Conservation (phyloP, 2,329 filamentous ascomycete species). For the Diaporthe velutina region DNA sequence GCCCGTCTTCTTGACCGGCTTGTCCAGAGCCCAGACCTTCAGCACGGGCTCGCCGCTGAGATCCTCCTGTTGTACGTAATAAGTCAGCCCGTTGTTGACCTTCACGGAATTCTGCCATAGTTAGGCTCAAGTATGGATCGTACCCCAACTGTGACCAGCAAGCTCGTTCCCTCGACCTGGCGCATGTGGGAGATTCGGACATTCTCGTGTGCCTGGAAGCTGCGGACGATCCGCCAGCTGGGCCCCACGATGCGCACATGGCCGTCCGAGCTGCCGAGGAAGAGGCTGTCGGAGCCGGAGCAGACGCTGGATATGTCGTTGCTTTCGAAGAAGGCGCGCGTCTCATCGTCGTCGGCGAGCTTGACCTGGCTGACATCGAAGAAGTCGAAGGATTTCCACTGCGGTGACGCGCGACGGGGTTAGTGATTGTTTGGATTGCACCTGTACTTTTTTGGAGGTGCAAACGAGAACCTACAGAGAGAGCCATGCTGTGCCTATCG, state of each 20-base stretch:
- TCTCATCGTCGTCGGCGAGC: constrained; percentile 79
- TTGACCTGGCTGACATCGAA: constrained; percentile 93
- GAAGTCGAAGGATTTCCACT: constrained; percentile 99
- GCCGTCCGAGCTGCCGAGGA: constrained; percentile 88
- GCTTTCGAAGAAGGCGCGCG: constrained; percentile 83
- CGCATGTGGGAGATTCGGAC: constrained; percentile 91
- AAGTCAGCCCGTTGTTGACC: constrained; percentile 45
- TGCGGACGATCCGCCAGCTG: constrained; percentile 86
- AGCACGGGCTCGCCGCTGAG: constrained; percentile 87
- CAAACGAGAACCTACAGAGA: constrained; percentile 13
- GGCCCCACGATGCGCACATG: constrained; percentile 88
- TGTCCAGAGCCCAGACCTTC: constrained; percentile 98
- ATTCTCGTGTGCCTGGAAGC: constrained; percentile 87
- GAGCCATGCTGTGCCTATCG: constrained; percentile 30
- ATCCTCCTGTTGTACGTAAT: constrained; percentile 74
- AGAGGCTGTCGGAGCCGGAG: constrained; percentile 89
- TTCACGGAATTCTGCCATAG: background rate
- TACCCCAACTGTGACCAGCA: constrained; percentile 85
- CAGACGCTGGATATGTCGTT: constrained; percentile 86
- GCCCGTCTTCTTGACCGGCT: constrained; percentile 92
- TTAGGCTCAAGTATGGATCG: background rate
- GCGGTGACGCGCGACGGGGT: background rate
- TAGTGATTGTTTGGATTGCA: background rate
- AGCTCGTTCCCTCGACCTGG: constrained; percentile 87
- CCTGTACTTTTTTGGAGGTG: no score